Percentiles rank a stretch among this genome's conserved stretches.
These are phyloP conservation scores for Aspergillus egyptiacus DNA, from an alignment of 495 filamentous ascomycete species.

Conservation along the genomic window DNA sequence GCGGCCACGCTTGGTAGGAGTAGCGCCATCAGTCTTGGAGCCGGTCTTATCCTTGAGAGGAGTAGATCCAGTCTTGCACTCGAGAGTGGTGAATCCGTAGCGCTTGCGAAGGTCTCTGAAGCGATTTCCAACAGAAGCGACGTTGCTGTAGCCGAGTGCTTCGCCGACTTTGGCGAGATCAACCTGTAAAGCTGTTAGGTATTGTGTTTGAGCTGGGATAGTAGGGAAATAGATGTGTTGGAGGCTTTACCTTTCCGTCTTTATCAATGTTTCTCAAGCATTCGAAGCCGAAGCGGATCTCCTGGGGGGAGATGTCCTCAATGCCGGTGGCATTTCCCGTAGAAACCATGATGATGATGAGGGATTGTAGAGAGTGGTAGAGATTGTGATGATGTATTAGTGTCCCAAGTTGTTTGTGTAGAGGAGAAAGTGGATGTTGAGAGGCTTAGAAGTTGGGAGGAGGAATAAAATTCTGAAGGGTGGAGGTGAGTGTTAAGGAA, in stretches of 20 bases:
- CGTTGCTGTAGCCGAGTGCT: constrained; percentile 27
- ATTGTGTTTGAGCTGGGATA: not conserved
- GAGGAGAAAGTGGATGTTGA: not conserved
- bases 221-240: too few species aligned
- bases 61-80: constrained; percentile 4
- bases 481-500: not conserved
- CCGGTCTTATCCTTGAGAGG: not conserved
- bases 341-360: not conserved
- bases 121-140: constrained; percentile 27
- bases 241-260: constrained; percentile 7
- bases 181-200: constrained; percentile 17
- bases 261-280: constrained; percentile 15
- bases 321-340: not conserved
- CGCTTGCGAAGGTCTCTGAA: constrained; percentile 26
- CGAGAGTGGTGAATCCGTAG: constrained; percentile 20
- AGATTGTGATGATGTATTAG: not conserved
- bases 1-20: not conserved
- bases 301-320: not conserved
- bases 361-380: not conserved
- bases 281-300: not conserved
- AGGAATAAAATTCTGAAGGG: not conserved
- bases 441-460: not conserved
- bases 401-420: not conserved
- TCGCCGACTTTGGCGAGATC: constrained; percentile 21
- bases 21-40: not conserved